Conservation (phyloP, 345 rosid species). For the Hirschfeldia incana region DNA sequence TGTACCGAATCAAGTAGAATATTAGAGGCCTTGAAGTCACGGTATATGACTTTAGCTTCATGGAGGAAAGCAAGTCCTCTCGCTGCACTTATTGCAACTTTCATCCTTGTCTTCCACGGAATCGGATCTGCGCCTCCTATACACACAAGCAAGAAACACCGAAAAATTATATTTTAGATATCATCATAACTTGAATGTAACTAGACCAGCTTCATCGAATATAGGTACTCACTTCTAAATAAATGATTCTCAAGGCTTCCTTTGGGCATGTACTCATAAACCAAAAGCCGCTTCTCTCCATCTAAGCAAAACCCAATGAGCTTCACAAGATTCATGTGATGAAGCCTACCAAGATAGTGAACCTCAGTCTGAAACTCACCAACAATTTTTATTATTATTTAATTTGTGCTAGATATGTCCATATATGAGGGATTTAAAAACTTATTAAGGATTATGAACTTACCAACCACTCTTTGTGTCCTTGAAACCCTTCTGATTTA, state of each 20-base stretch:
- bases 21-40: slow-evolving; percentile 86
- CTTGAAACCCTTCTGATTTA: slow-evolving; percentile 90
- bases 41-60: slow-evolving; percentile 69
- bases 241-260: slow-evolving; percentile 94
- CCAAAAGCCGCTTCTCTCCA: slow-evolving; percentile 65
- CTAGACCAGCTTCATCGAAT: slow-evolving; percentile 4
- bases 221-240: slow-evolving; percentile 63
- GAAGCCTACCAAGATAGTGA: slow-evolving; percentile 73
- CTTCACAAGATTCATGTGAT: slow-evolving; percentile 78
- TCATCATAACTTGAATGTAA: slow-evolving; percentile 3
- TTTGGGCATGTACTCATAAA: slow-evolving; percentile 82
- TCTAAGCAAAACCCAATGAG: slow-evolving; percentile 81
- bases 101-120: slow-evolving; percentile 68
- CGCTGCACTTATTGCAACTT: slow-evolving; percentile 79
- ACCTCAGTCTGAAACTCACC: slow-evolving; percentile 66
- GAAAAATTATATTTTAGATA: neutral
- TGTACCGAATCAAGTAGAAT: slow-evolving; percentile 72
- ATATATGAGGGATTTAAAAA: neutral
- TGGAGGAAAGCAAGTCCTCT: slow-evolving; percentile 78
- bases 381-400: neutral
- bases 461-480: slow-evolving; percentile 99
- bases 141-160: slow-evolving; percentile 14
- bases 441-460: slow-evolving; percentile 32
- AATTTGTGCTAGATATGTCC: neutral
- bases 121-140: slow-evolving; percentile 55